Conservation (phyloP, 2,329 filamentous ascomycete genomes). For the Arthrobotrys sinensis region DNA sequence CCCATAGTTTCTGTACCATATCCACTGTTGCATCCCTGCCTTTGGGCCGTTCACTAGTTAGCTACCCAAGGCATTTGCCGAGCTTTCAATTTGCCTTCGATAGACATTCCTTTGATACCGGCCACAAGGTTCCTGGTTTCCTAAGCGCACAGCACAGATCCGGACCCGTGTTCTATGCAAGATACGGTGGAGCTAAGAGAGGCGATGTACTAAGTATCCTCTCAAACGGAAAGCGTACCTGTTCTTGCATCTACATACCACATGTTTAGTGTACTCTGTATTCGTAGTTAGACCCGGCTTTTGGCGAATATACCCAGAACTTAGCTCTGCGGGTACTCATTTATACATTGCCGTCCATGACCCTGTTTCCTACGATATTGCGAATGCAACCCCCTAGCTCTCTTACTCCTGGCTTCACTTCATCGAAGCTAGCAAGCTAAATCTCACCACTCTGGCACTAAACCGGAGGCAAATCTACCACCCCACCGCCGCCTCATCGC, state of each 20-base stretch:
- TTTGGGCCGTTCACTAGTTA: neutral
- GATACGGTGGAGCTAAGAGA: slow-evolving; percentile 1
- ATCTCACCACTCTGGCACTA: slow-evolving; percentile 1
- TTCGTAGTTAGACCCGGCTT: slow-evolving; percentile 17
- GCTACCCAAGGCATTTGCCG: slow-evolving; percentile 13
- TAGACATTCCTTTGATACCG: slow-evolving; percentile 18
- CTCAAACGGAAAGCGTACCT: neutral
- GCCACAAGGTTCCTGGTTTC: slow-evolving; percentile 26
- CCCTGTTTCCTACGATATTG: neutral
- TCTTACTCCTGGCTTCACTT: neutral
- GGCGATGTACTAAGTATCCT: neutral
- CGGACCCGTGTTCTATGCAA: slow-evolving; percentile 26
- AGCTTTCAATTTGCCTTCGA: slow-evolving; percentile 5
- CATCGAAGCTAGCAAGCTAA: neutral
- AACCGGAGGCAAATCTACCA: neutral
- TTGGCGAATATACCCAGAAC: slow-evolving; percentile 16
- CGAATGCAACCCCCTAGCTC: neutral
- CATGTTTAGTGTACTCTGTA: neutral
- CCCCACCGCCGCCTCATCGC: neutral
- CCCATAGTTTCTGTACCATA: neutral
- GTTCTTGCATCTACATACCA: slow-evolving; percentile 5
- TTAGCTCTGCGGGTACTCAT: neutral
- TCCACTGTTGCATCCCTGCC: neutral
- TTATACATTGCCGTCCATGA: slow-evolving; percentile 4
- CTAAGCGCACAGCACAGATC: slow-evolving; percentile 20